Evolutionary conservation across 306 rosid species (phyloP).

Genomic region (Quercus cerris): DNA sequence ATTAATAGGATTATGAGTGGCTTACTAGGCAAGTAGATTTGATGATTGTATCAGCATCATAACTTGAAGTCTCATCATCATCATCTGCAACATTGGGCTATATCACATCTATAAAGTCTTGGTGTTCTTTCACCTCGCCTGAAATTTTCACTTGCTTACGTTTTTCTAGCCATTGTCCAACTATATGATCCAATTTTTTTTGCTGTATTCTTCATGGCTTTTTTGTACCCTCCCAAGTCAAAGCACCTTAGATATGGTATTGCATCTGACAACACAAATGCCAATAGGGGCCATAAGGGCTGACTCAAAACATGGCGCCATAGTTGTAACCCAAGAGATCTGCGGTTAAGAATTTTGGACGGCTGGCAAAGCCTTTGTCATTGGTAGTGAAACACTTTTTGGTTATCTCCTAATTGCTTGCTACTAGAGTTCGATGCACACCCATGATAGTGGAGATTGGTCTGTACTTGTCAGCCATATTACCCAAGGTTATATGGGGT

Average conservation of each 20-base stretch:
- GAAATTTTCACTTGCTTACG: constrained; percentile 7
- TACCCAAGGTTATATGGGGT: constrained; percentile 20
- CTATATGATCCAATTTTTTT: constrained; percentile 1
- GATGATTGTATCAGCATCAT: constrained; percentile 5
- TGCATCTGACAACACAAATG: background rate
- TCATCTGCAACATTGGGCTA: background rate
- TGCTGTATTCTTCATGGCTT: constrained; percentile 20
- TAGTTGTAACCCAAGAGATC: constrained; percentile 16
- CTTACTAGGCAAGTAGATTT: constrained; percentile 30
- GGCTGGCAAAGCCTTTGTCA: constrained; percentile 16
- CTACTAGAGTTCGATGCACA: background rate
- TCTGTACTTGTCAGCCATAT: constrained; percentile 24
- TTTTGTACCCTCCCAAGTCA: constrained; percentile 37
- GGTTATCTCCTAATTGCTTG: constrained; percentile 11
- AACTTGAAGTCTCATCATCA: background rate
- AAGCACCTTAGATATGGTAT: constrained; percentile 23
- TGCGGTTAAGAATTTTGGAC: constrained; percentile 7
- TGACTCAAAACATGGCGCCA: constrained; percentile 19
- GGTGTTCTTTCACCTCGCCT: background rate
- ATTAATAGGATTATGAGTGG: background rate
- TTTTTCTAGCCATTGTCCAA: constrained; percentile 17
- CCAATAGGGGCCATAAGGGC: constrained; percentile 25
- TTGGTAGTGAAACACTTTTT: constrained; percentile 28
- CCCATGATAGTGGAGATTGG: constrained; percentile 19
- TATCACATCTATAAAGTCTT: constrained; percentile 26